A percentile compares a stretch with the other conserved stretches of the same genome.
Evolutionary conservation across 345 rosid species (phyloP).

Genomic region (Capsella bursapastoris): DNA sequence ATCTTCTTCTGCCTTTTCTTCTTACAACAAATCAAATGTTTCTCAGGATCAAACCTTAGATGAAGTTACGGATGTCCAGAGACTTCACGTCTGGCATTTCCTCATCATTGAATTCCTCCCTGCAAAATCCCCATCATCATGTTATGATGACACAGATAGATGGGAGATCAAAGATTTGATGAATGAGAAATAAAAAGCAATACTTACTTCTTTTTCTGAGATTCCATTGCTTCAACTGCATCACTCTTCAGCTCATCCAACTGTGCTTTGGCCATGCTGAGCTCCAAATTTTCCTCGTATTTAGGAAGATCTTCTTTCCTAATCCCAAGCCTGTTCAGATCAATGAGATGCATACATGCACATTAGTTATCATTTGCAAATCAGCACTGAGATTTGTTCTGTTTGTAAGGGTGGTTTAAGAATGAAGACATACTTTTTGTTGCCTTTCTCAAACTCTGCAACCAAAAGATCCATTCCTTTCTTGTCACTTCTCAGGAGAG

Average conservation of each 20-base stretch:
- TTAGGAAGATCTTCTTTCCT: constrained; percentile 87
- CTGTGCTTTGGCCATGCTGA: constrained; percentile 82
- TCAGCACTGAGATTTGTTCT: background rate
- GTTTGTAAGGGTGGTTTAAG: background rate
- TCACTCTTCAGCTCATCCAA: constrained; percentile 89
- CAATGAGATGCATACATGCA: constrained; percentile 18
- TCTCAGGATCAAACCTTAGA: constrained; percentile 47
- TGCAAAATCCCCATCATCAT: constrained; percentile 39
- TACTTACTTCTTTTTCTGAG: constrained; percentile 84
- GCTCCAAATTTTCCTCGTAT: constrained; percentile 82
- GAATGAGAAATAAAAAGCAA: background rate
- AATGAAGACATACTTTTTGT: constrained; percentile 63
- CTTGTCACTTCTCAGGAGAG: constrained; percentile 92
- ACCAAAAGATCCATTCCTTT: constrained; percentile 83
- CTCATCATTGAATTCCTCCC: constrained; percentile 97
- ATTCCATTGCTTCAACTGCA: constrained; percentile 91
- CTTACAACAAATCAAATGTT: constrained; percentile 44
- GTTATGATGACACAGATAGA: background rate
- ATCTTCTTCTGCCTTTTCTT: constrained; percentile 22
- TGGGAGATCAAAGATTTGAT: constrained; percentile 7
- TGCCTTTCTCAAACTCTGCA: constrained; percentile 91
- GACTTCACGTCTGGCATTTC: constrained; percentile 76
- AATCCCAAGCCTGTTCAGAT: constrained; percentile 73
- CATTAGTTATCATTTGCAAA: constrained; percentile 10
- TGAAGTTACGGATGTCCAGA: constrained; percentile 89